These are phyloP conservation scores for Anisodus acutangulus DNA, from an alignment of 257 asterid species.

Conservation along the genomic window DNA sequence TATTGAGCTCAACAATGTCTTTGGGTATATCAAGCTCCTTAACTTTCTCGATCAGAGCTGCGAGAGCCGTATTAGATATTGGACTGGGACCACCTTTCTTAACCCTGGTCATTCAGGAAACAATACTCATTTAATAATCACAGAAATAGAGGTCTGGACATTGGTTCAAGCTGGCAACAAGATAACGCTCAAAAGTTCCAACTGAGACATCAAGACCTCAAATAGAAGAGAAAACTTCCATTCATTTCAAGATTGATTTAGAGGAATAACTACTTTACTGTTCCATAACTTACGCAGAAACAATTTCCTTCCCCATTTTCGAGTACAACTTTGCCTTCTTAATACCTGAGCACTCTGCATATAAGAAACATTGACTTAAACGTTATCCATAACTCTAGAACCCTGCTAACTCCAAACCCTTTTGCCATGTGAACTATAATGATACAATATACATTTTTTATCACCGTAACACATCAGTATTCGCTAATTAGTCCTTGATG, in stretches of 20 bases:
- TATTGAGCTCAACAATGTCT: slow-evolving; percentile 83
- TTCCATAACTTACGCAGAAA: slow-evolving; percentile 76
- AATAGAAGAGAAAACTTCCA: not conserved
- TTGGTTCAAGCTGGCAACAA: not conserved
- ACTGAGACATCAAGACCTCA: not conserved
- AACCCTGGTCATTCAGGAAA: slow-evolving; percentile 54
- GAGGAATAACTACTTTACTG: not conserved
- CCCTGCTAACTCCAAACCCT: not conserved
- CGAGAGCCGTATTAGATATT: slow-evolving; percentile 78
- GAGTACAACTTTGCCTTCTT: slow-evolving; percentile 78
- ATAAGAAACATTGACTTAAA: slow-evolving; percentile 30
- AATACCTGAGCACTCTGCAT: slow-evolving; percentile 78
- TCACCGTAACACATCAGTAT: not conserved
- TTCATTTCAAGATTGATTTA: not conserved
- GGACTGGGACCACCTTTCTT: slow-evolving; percentile 87
- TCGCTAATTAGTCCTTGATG: not conserved
- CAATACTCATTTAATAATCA: slow-evolving; percentile 27
- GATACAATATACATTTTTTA: not conserved
- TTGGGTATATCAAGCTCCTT: slow-evolving; percentile 91
- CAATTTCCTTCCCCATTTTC: slow-evolving; percentile 90
- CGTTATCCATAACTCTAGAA: not conserved
- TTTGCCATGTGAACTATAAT: slow-evolving; percentile 6
- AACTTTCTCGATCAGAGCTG: slow-evolving; percentile 77
- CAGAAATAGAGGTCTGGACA: not conserved
- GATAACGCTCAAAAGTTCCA: slow-evolving; percentile 11